Conservation (phyloP, 768 basidiomycete species). For the Amanita jacksonii region DNA sequence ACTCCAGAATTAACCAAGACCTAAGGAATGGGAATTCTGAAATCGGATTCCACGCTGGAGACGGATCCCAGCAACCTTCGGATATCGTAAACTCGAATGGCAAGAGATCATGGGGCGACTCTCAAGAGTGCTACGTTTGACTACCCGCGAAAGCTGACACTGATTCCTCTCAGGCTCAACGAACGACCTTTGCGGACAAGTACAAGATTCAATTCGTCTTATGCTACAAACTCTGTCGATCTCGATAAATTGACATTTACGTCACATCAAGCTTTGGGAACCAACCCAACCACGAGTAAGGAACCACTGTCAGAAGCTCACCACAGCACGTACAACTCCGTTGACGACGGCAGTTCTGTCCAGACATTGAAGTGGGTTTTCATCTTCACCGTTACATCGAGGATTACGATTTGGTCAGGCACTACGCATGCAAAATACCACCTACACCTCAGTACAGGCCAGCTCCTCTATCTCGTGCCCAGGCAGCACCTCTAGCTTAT, state of each 20-base stretch:
- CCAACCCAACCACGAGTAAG: neutral
- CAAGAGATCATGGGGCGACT: conserved; percentile 45
- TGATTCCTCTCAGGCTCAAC: conserved; percentile 1
- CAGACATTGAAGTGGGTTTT: conserved; percentile 1
- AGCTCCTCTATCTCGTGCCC: conserved; percentile 32
- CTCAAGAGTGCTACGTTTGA: conserved; percentile 5
- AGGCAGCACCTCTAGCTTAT: conserved; percentile 30
- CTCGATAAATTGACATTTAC: neutral
- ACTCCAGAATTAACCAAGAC: conserved; percentile 38
- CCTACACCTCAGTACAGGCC: conserved; percentile 31
- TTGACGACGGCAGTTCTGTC: neutral
- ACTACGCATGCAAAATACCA: conserved; percentile 56
- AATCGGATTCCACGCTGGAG: conserved; percentile 27
- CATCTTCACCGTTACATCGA: neutral
- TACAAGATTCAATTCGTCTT: neutral
- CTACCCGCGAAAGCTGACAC: neutral
- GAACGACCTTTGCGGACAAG: neutral
- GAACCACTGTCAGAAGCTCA: neutral
- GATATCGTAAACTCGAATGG: conserved; percentile 43
- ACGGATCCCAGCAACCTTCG: conserved; percentile 22
- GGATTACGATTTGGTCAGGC: conserved; percentile 29
- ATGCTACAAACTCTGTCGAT: neutral
- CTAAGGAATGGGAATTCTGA: conserved; percentile 42
- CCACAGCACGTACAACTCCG: neutral
- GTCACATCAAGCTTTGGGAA: neutral